phyloP scores from a whole-genome alignment of 441 rosid genomes.

The Erodium moschatum region DNA sequence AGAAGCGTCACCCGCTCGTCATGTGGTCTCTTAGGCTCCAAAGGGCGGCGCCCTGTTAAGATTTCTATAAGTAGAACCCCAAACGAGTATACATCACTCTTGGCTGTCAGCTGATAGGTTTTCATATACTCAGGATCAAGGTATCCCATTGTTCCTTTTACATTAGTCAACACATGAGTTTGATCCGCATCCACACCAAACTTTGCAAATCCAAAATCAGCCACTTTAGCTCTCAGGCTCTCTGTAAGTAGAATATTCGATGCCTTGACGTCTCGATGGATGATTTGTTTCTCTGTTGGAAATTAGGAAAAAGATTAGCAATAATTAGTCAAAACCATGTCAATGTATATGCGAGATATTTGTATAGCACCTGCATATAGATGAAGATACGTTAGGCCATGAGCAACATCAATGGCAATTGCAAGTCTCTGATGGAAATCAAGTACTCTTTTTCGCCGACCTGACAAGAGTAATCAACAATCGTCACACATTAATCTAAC shows the following conservation, averaged over 20 bases:
- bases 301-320: constrained; percentile 8
- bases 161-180: constrained; percentile 73
- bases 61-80: constrained; percentile 82
- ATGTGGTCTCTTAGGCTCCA: constrained; percentile 46
- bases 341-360: no score
- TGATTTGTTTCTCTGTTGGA: constrained; percentile 70
- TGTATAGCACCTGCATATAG: constrained; percentile 56
- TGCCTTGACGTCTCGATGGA: constrained; percentile 88
- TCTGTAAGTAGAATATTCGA: constrained; percentile 87
- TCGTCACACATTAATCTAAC: neutral
- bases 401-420: constrained; percentile 84
- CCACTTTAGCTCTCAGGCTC: constrained; percentile 86
- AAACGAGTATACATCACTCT: constrained; percentile 86
- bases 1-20: constrained; percentile 68
- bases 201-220: constrained; percentile 90
- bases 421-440: constrained; percentile 86
- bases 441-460: constrained; percentile 52
- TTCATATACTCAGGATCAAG: constrained; percentile 95
- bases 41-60: constrained; percentile 91
- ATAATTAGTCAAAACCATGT: neutral
- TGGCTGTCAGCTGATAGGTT: constrained; percentile 79
- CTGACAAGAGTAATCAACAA: constrained; percentile 33
- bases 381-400: constrained; percentile 89
- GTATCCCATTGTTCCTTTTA: constrained; percentile 92
- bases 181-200: constrained; percentile 56